Base-by-base conservation (phyloP, 768 basidiomycete species). In the Amyloporia xantha region DNA sequence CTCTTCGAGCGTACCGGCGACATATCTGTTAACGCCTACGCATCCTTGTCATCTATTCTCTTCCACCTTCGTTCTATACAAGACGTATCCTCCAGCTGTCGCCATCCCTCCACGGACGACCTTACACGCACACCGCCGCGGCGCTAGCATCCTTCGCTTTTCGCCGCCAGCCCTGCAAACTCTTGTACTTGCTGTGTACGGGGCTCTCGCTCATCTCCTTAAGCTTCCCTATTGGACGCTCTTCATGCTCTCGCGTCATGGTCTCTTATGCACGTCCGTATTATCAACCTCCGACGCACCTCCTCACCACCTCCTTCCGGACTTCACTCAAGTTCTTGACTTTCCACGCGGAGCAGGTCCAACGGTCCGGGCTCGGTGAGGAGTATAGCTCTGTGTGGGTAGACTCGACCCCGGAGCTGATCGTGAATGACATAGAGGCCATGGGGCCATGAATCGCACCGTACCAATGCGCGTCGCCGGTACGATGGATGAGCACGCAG, bases 401-500 rank as follows among this genome's bases (percentile, higher is more conserved):
- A 5, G 59, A 66, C 0, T 59, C 62, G 7, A 55, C 63, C 4
- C 59, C 68, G 1, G 59, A 70, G 17, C 56, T 68, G 30, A 56
- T 72, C 24, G 52, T 47, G 1, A 66, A 66, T 6, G 62, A 70
- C 20, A 50, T 68, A n/a, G 53, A 54, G 12, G 55, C 50, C 3
- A 57, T 63, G 42, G 70, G 13, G 44, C 50, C 19, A 50, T 47
- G n/a, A 63, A 63, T 5, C 49, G 56, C 9, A 61, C 73, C n/a
- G 36, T 57, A 12, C 53, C 63, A 19, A 43, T 52, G 28, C 57
- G 59, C 12, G 60, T 70, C 9, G 64, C 64, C 1, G 71, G 70
- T 9, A 38, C 4, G 39, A 54, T 9, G 24, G 40, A 6, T 48
- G 59, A 15, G 50, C 58, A 2, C 61, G 56, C 58, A 0, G 64